phyloP scores from a whole-genome alignment of 1,284 basidiomycete species.

The Mycosarcoma maydis region DNA sequence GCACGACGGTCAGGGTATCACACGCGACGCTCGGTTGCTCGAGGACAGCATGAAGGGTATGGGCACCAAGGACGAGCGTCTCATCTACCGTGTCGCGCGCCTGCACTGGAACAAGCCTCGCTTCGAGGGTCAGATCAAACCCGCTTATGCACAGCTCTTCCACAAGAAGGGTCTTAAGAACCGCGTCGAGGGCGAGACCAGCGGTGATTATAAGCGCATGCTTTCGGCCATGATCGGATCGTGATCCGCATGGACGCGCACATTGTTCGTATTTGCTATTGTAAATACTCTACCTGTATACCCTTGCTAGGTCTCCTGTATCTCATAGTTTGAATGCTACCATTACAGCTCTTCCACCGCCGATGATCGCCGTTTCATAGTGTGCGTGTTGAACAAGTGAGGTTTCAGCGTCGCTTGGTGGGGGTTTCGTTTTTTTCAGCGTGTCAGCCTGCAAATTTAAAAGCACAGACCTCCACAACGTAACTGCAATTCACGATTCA shows the following conservation, averaged over 20 bases:
- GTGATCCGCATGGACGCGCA: not conserved
- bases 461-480: conserved; percentile 12
- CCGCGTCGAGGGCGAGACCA: conserved; percentile 58
- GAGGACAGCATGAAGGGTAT: conserved; percentile 64
- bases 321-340: not conserved
- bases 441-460: not conserved
- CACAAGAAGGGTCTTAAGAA: conserved; percentile 57
- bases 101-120: conserved; percentile 62
- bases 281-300: conserved; percentile 19
- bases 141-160: conserved; percentile 59
- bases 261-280: conserved; percentile 1
- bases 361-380: not conserved
- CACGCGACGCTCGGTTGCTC: conserved; percentile 61
- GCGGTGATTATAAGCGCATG: conserved; percentile 60
- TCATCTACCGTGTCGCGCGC: conserved; percentile 55
- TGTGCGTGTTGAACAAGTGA: not conserved
- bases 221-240: conserved; percentile 52
- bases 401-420: too few species aligned
- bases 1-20: conserved; percentile 57
- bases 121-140: conserved; percentile 60
- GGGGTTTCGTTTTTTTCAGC: too few species aligned
- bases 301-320: too few species aligned
- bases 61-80: conserved; percentile 61
- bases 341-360: not conserved
- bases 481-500: too few species aligned